Evolutionary conservation across 441 rosid genomes (phyloP), one percentile per base, ranked within the genome.

Genomic region (Pelargonium cotyledonis): DNA sequence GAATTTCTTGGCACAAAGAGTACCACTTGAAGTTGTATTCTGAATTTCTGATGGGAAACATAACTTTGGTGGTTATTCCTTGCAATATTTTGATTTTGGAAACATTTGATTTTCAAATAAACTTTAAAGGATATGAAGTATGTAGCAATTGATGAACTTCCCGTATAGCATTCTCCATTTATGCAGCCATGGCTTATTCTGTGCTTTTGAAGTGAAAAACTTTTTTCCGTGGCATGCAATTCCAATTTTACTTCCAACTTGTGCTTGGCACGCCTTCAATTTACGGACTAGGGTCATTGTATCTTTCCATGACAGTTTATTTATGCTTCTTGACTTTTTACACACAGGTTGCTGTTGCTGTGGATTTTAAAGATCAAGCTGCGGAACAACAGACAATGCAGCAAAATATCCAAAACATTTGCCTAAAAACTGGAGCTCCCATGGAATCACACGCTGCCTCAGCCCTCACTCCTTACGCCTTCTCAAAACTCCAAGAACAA

Each of bases 301-400:
- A 35, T 35, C 40, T 35, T 35, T 35, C 40, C 40, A 35, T 35
- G 40, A 35, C 40, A 35, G 40, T 35, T 35, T 35, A 35, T 35
- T 35, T 35, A 6, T 35, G 40, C 40, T 35, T 35, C 40, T 38
- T 38, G 11, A 49, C 58, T 66, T 71, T 26, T 19, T 63, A 38
- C 58, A 47, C 70, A 61, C 80, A 94, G 98, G 97, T 88, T 55
- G 91, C 97, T 51, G 88, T 86, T 70, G 88, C 86, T 0, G 88
- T 89, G 49, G 96, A 89, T 82, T 91, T 94, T 65, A 91, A 88
- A 88, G 96, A 94, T 79, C 99, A 91, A 79, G 89, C 93, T 5
- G 93, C 91, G 26, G 99, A 94, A 80, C 99, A 91, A 79, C 97
- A 91, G 75, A 89, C 89, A 40, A 91, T 94, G 99, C 99, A 91